These are phyloP conservation scores for Asclepias syriaca DNA, from an alignment of 257 asterid genomes.

Conservation along the genomic window DNA sequence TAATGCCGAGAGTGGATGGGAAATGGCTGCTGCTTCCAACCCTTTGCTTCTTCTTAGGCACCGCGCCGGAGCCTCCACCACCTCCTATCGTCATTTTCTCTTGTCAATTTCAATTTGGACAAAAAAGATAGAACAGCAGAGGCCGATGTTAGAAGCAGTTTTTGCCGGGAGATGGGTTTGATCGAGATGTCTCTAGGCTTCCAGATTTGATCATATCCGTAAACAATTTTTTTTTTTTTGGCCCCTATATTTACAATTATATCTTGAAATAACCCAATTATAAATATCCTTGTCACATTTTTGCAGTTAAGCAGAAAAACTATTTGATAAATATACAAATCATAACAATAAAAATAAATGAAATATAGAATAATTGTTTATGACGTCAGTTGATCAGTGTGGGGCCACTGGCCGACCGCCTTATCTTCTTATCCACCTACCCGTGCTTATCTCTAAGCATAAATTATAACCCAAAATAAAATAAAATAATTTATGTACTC, in stretches of 20 bases:
- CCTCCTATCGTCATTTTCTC: conserved; percentile 12
- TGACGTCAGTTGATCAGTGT: neutral
- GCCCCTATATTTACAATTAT: too few species aligned
- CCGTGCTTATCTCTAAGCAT: neutral
- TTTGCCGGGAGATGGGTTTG: too few species aligned
- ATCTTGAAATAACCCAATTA: too few species aligned
- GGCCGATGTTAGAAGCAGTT: too few species aligned
- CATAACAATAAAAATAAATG: too few species aligned
- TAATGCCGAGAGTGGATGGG: conserved; percentile 30
- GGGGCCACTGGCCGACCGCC: neutral
- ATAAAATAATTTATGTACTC: too few species aligned
- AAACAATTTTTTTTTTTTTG: too few species aligned
- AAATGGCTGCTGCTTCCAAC: conserved; percentile 34
- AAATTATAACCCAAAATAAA: neutral
- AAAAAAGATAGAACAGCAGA: neutral
- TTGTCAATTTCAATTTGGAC: neutral
- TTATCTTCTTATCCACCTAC: neutral
- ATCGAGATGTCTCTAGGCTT: neutral
- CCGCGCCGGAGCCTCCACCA: conserved; percentile 24
- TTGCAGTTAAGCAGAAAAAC: too few species aligned
- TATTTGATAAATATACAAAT: too few species aligned
- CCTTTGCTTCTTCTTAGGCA: conserved; percentile 53
- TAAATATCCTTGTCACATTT: too few species aligned
- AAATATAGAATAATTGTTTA: too few species aligned
- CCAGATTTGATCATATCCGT: too few species aligned